Conservation (phyloP, 2,329 filamentous ascomycete species). For the Calonectria multiphialidica region DNA sequence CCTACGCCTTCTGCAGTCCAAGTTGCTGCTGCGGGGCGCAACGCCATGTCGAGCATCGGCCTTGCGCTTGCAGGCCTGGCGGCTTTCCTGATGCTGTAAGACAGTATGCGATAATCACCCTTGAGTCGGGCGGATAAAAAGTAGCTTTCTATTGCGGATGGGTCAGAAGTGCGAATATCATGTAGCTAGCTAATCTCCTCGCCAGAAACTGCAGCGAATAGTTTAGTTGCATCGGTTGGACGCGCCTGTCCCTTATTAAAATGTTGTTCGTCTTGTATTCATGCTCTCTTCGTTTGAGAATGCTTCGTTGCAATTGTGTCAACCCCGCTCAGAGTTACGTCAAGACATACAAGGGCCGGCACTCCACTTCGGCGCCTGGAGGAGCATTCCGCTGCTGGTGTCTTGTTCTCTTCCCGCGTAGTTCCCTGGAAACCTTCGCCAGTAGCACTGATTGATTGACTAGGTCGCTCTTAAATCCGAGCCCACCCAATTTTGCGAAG, state of each 20-base stretch:
- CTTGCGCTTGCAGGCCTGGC: slow-evolving; percentile 28
- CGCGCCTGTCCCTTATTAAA: background rate
- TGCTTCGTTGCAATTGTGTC: slow-evolving; percentile 8
- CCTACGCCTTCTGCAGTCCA: slow-evolving; percentile 31
- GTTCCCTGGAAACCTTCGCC: background rate
- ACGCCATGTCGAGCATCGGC: slow-evolving; percentile 24
- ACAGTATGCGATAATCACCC: background rate
- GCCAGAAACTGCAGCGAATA: background rate
- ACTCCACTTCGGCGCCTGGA: background rate
- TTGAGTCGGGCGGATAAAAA: background rate
- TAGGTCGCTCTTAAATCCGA: slow-evolving; percentile 21
- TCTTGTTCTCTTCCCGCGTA: background rate
- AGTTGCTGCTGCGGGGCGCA: slow-evolving; percentile 32
- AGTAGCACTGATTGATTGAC: background rate
- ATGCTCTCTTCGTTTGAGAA: background rate
- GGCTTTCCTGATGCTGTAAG: slow-evolving; percentile 32
- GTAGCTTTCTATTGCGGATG: slow-evolving; percentile 13
- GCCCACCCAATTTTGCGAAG: background rate
- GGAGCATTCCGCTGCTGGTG: background rate
- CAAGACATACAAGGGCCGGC: background rate
- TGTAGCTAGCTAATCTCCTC: background rate
- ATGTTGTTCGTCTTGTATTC: background rate
- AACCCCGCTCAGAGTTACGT: slow-evolving; percentile 26
- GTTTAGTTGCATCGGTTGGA: background rate
- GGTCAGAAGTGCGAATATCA: background rate